These are phyloP conservation scores for Zygosaccharomyces bailii DNA, from an alignment of 805 yeast genomes.

Conservation along the genomic window DNA sequence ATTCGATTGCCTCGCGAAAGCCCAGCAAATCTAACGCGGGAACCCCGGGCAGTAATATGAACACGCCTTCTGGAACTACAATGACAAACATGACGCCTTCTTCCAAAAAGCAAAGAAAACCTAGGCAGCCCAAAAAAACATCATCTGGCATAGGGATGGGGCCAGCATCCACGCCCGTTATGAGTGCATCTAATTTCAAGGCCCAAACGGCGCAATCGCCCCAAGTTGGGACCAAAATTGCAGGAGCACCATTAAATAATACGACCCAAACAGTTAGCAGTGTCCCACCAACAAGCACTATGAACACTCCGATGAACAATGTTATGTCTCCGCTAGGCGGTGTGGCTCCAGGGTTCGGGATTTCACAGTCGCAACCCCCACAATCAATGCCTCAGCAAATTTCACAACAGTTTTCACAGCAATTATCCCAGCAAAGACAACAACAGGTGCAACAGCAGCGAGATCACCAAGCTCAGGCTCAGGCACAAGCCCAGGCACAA, in stretches of 20 bases:
- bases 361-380: constrained; percentile 7
- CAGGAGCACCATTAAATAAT: constrained; percentile 12
- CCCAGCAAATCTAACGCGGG: constrained; percentile 19
- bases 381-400: constrained; percentile 7
- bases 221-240: not conserved
- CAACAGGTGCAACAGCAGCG: constrained; percentile 12
- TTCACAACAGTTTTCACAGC: constrained; percentile 8
- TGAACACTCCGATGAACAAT: constrained; percentile 25
- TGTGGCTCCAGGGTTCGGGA: constrained; percentile 8
- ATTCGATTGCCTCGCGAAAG: constrained; percentile 5
- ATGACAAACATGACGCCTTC: constrained; percentile 15
- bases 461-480: constrained; percentile 6
- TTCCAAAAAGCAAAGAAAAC: constrained; percentile 31
- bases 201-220: constrained; percentile 4
- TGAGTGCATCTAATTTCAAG: constrained; percentile 4
- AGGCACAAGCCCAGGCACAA: constrained; percentile 9
- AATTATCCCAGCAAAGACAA: constrained; percentile 6
- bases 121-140: constrained; percentile 26
- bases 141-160: constrained; percentile 4
- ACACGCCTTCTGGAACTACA: constrained; percentile 17
- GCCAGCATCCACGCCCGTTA: constrained; percentile 1
- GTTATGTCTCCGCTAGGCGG: constrained; percentile 22
- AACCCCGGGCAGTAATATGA: constrained; percentile 18
- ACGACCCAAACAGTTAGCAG: constrained; percentile 19
- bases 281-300: constrained; percentile 24